Percentiles rank a stretch among this genome's conserved stretches.
Conservation (phyloP, 2,329 filamentous ascomycete genomes). For the Tolypocladium tundrense region DNA sequence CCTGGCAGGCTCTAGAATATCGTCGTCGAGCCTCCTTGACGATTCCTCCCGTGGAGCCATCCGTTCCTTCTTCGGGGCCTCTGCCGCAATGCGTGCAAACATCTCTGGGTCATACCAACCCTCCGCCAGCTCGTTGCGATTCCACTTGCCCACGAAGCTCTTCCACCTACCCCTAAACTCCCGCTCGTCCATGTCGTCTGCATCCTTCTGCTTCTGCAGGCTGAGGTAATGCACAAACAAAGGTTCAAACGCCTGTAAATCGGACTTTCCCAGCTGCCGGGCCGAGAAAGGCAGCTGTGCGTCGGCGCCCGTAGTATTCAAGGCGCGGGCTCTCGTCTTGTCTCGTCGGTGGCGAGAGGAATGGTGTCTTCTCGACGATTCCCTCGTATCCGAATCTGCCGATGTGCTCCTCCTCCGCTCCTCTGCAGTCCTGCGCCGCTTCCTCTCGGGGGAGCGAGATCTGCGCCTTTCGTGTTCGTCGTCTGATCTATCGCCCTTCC, state of each 20-base stretch:
- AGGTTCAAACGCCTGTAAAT: constrained; percentile 54
- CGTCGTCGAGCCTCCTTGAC: constrained; percentile 4
- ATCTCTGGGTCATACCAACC: constrained; percentile 87
- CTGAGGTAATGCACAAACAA: constrained; percentile 80
- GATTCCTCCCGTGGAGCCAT: neutral
- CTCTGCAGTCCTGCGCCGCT: neutral
- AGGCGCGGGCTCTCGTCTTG: neutral
- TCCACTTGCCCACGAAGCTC: constrained; percentile 88
- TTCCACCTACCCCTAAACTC: constrained; percentile 84
- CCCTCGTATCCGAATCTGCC: neutral
- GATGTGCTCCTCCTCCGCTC: constrained; percentile 3
- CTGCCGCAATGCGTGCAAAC: constrained; percentile 32
- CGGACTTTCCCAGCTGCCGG: constrained; percentile 55
- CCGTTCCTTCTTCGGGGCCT: constrained; percentile 6
- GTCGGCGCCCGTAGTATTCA: neutral
- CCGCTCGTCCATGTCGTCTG: constrained; percentile 60
- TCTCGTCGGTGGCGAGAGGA: constrained; percentile 10
- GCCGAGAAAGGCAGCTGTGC: constrained; percentile 53
- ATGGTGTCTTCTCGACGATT: constrained; percentile 11
- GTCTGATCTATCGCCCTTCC: neutral
- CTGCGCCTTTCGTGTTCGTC: neutral
- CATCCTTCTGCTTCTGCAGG: constrained; percentile 68
- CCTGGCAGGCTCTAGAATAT: neutral
- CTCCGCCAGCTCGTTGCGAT: constrained; percentile 73
- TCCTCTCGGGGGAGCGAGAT: constrained; percentile 7